Base-by-base conservation (phyloP, 2,329 filamentous ascomycete genomes). In the Apiospora hydei region DNA sequence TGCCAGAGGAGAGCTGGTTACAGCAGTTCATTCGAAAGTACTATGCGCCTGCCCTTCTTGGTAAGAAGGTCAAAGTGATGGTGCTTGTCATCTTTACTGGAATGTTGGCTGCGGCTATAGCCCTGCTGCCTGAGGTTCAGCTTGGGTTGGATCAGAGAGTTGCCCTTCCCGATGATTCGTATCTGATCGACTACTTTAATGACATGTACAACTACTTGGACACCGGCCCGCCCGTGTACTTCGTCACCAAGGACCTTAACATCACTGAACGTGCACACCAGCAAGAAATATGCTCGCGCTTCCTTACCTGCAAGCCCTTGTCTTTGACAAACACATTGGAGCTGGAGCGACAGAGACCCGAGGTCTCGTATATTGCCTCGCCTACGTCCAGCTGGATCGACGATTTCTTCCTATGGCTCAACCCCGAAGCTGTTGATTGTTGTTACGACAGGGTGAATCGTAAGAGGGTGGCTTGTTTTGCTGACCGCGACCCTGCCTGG, bases 321-420 rank as follows among this genome's bases (percentile, higher is more conserved):
- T 98, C 95, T 0, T 85, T 99, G 4, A 91, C 94, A 51, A 98
- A 98, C 78, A 91, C 98, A 1, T 87, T 99, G 5, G 97, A 99
- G 80, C 94, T 96, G 76, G 97, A 99, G 83, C 91, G 96, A 14
- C 98, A 98, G 84, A 90, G 96, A 49, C 89, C 95, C 0, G 90
- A 97, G 8, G 87, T 96, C 1, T 98, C 95, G 0, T 98, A 95
- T 81, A 94, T 99, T 76, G 89, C 94, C 8, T 92, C 95, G 13
- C 93, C 95, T 0, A 92, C 96, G 0, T 96, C 97, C 3, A 98
- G 93, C 81, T 99, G 96, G 96, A 89, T 99, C 24, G 96, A 99
- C 76, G 96, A 99, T 80, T 98, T 94, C 83, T 94, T 98, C 83
- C 88, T 94, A 73, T 99, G 96, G 96, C 85, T 98, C n/a, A 97